Evolutionary conservation across 2,329 filamentous ascomycete species (phyloP).

Genomic region (Meredithiella fracta): DNA sequence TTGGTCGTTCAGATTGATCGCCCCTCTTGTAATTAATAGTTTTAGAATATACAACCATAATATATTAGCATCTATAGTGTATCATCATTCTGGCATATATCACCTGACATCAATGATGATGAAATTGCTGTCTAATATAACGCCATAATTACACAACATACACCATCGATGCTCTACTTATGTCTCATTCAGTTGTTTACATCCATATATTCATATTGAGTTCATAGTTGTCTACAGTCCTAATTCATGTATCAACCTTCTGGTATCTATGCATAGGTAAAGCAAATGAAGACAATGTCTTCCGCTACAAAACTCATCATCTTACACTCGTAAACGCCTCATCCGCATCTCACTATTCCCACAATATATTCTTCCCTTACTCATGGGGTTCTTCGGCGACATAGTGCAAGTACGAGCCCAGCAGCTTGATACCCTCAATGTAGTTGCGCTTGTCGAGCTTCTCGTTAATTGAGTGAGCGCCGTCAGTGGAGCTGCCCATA

Average conservation of each 20-base stretch:
- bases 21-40: no score
- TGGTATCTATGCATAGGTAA: constrained; percentile 1
- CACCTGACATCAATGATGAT: no score
- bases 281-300: background rate
- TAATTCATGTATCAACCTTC: background rate
- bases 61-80: no score
- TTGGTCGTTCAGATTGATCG: no score
- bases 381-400: constrained; percentile 68
- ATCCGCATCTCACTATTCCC: no score
- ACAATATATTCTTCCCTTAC: constrained; percentile 16
- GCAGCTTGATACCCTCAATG: constrained; percentile 90
- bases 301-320: background rate
- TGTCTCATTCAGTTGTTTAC: background rate
- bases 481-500: constrained; percentile 95
- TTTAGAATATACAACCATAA: no score
- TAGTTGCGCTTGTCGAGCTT: constrained; percentile 96
- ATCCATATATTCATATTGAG: background rate
- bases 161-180: no score
- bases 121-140: no score
- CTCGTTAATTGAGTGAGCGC: constrained; percentile 95
- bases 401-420: constrained; percentile 91
- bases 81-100: no score
- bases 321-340: background rate
- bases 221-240: background rate
- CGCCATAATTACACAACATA: background rate